These are phyloP conservation scores for Amoebophrya sp. DNA, from an alignment of 169 alveolate genomes.

Conservation along the genomic window DNA sequence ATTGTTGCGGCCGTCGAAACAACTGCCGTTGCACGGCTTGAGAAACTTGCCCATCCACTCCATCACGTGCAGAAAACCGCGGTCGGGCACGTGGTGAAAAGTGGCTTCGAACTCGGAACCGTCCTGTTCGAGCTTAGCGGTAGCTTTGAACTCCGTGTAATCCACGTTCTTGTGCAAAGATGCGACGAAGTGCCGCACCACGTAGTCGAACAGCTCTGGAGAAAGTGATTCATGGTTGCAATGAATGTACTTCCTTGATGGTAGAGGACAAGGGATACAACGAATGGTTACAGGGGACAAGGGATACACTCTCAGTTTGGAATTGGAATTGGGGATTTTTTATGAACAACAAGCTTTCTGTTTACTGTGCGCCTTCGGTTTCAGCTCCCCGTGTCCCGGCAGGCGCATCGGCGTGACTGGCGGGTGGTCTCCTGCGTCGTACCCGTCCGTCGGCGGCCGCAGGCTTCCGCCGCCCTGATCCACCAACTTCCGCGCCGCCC, in stretches of 20 bases:
- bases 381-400: background rate
- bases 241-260: no score
- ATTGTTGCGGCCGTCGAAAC: no score
- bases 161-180: background rate
- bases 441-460: constrained; percentile 45
- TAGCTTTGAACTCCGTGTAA: background rate
- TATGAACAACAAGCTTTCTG: no score
- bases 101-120: constrained; percentile 56
- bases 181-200: constrained; percentile 48
- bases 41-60: background rate
- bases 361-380: constrained; percentile 5
- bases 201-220: constrained; percentile 52
- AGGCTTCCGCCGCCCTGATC: background rate
- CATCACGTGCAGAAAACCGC: constrained; percentile 64
- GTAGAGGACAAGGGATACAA: no score
- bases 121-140: background rate
- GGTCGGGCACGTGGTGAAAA: constrained; percentile 39
- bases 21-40: no score
- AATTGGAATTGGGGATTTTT: no score
- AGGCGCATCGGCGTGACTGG: constrained; percentile 70
- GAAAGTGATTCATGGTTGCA: no score
- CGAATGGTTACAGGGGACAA: no score
- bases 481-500: background rate
- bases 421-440: constrained; percentile 81
- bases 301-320: no score